Percentiles rank a stretch among this genome's conserved stretches.
phyloP scores from a whole-genome alignment of 2,329 filamentous ascomycete species.

The Sporothrix euskadiensis region DNA sequence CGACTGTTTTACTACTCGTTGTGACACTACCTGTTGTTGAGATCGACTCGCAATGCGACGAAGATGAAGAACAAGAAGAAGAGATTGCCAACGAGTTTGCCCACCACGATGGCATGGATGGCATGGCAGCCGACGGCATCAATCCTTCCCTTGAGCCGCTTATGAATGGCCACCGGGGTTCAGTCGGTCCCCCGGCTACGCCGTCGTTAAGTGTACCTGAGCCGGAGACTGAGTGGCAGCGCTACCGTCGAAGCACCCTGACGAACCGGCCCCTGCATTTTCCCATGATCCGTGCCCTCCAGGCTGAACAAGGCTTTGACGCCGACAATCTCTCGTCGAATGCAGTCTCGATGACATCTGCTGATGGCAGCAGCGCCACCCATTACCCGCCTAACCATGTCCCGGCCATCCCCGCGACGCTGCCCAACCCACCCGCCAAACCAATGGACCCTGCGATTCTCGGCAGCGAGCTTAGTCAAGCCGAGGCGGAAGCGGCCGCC shows the following conservation, averaged over 20 bases:
- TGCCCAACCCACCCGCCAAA: constrained; percentile 18
- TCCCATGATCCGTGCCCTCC: constrained; percentile 1
- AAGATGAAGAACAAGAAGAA: constrained; percentile 44
- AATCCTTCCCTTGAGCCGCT: constrained; percentile 2
- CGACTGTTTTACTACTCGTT: constrained; percentile 85
- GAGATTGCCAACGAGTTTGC: constrained; percentile 25
- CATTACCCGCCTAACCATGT: not conserved
- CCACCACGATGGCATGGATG: not conserved
- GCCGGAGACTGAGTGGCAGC: constrained; percentile 59
- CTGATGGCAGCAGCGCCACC: not conserved
- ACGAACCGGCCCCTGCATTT: not conserved
- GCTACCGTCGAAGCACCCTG: constrained; percentile 53
- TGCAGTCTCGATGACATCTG: constrained; percentile 23
- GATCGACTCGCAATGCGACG: constrained; percentile 56
- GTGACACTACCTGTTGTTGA: constrained; percentile 92
- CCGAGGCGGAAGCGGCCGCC: constrained; percentile 5
- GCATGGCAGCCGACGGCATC: not conserved
- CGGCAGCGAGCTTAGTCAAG: constrained; percentile 32
- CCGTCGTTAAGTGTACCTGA: constrained; percentile 36
- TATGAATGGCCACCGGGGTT: not conserved
- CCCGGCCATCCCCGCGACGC: constrained; percentile 13
- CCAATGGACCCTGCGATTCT: constrained; percentile 29
- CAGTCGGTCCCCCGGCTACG: not conserved
- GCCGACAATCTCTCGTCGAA: constrained; percentile 21
- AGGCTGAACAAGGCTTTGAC: not conserved